Percentiles rank a stretch among this genome's conserved stretches.
These are phyloP conservation scores for Nitzschia sp. DNA, from an alignment of 108 stramenopile species.

Conservation along the genomic window DNA sequence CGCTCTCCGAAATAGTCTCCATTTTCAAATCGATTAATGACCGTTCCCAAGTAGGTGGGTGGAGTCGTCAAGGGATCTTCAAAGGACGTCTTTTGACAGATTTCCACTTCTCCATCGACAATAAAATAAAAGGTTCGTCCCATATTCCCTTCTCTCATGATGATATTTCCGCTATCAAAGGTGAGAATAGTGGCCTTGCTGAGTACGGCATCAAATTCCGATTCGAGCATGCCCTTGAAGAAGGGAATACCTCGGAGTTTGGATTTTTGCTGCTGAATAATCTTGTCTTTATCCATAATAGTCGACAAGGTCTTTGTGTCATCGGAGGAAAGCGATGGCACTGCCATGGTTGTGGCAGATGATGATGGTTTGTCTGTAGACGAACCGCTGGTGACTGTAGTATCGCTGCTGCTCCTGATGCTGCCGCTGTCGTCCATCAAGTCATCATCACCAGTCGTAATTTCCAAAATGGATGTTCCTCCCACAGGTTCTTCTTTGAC, in stretches of 20 bases:
- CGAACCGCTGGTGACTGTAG: neutral
- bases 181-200: slow-evolving; percentile 70
- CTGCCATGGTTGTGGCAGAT: too few relatives aligned
- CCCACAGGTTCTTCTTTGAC: neutral
- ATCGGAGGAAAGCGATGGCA: neutral
- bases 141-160: slow-evolving; percentile 79
- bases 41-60: slow-evolving; percentile 67
- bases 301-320: neutral
- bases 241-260: slow-evolving; percentile 55
- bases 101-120: slow-evolving; percentile 79
- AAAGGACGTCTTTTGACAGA: slow-evolving; percentile 72
- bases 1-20: slow-evolving; percentile 90
- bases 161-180: slow-evolving; percentile 68
- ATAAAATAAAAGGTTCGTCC: slow-evolving; percentile 87
- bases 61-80: slow-evolving; percentile 83
- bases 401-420: neutral
- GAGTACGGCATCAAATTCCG: slow-evolving; percentile 65
- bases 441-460: neutral
- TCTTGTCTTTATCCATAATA: slow-evolving; percentile 31
- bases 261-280: slow-evolving; percentile 6
- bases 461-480: neutral
- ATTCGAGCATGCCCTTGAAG: slow-evolving; percentile 61
- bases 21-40: slow-evolving; percentile 62
- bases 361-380: neutral
- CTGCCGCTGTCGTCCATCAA: neutral